Base-by-base conservation (phyloP, 2,329 filamentous ascomycete genomes). In the Aspergillus udagawae region DNA sequence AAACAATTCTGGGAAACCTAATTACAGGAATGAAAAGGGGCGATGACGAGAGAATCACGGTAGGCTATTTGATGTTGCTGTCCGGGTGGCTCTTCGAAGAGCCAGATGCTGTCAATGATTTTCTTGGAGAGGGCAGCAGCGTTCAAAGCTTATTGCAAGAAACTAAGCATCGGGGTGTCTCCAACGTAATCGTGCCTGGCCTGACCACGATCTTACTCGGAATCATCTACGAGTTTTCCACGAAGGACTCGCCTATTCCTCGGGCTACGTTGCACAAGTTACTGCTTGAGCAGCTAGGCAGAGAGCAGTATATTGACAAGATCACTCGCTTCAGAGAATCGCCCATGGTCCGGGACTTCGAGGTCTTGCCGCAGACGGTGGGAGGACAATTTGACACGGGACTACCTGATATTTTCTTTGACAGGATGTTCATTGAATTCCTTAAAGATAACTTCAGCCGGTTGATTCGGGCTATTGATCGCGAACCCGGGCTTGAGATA, bases 361-460 rank as follows among this genome's bases (percentile, higher is more conserved):
- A 97, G 67, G 89, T 97, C 23, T 79, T 89, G 9, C 86, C 90
- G 1, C 90, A 92, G 65, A 89, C 84, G 60, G 75, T 86, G 7
- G 82, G 82, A 61, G 76, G 77, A 68, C 61, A 77, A 65, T 50
- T 83, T 74, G 66, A 79, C 54, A 79, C 80, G 72, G 83, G 75
- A 64, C 72, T 92, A 7, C 89, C 92, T 0, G 87, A 92, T 52
- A 89, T 96, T 0, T 95, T 86, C 70, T 94, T 97, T 62, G 92
- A 96, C 65, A 82, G 85, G 49, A 84, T 84, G 0, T 97, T 97
- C 73, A 86, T 99, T 55, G 90, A 97, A 59, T 96, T 97, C 67
- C 85, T 97, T 67, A 97, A 97, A 69, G 92, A 97, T 68, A 96
- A 96, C 70, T 97, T 95, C 70, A 93, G 90, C 67, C 88, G 92